Evolutionary conservation across 345 rosid species (phyloP), one percentile per base, ranked within the genome.

Genomic region (Raphanus sativus): DNA sequence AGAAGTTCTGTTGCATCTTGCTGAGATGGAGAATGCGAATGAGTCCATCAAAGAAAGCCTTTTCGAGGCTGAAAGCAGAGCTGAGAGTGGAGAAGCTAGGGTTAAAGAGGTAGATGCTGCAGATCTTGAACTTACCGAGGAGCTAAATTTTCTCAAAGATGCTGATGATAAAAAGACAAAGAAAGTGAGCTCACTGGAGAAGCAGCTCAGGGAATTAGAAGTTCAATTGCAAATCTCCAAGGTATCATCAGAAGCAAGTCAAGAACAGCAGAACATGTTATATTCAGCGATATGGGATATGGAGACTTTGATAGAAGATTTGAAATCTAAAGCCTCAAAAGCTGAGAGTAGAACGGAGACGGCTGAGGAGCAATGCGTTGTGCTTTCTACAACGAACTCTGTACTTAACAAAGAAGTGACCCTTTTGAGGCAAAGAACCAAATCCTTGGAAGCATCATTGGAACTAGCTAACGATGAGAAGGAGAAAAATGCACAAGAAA

Each of bases 241-340:
- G 78, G 94, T 83, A 40, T 90, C 91, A 63, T 81, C 88, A 30
- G 98, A 92, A 81, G 96, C 87, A 42, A 84, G 92, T 81, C 98
- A 89, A 80, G 99, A 94, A 83, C 97, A 94, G 82, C 98, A 92
- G 70, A 92, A 88, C 76, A 87, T 89, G 99, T 73, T 94, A 76
- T 94, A 94, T 72, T 78, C 97, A 65, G 99, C 99, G 48, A 94
- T 94, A 72, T 94, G 98, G 99, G 99, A 94, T 78, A 94, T 94
- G 99, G 99, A 94, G 79, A 92, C 90, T 1, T 82, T 94, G 66
- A 92, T 94, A 36, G 98, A 92, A 76, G 99, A 94, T 79, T 82
- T 92, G 66, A 94, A 90, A 73, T 90, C 96, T 8, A 94, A 94
- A 82, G 97, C 89, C 32, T 84, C 93, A 12, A 92, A 83, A 84